These are phyloP conservation scores for Clarkia xantiana DNA, from an alignment of 345 rosid species.

Conservation along the genomic window DNA sequence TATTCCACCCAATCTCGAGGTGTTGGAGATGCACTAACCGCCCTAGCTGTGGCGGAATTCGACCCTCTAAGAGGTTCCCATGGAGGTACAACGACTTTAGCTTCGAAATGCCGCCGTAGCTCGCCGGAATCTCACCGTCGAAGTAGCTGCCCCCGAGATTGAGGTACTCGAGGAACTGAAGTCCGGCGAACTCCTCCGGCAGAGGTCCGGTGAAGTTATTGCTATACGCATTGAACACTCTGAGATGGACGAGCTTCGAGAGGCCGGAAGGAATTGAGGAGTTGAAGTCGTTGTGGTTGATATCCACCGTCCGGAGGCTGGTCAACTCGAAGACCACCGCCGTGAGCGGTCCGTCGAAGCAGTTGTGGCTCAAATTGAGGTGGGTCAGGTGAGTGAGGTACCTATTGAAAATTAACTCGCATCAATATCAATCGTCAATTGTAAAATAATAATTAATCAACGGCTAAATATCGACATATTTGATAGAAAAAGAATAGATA, in stretches of 20 bases:
- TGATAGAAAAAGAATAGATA: too few relatives aligned
- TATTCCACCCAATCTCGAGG: conserved; percentile 72
- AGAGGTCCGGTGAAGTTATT: conserved; percentile 60
- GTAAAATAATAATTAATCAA: too few relatives aligned
- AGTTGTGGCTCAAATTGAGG: conserved; percentile 62
- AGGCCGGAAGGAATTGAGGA: conserved; percentile 61
- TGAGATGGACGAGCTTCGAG: conserved; percentile 59
- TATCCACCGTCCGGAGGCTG: conserved; percentile 50
- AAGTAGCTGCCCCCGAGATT: conserved; percentile 95
- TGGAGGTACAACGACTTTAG: conserved; percentile 47
- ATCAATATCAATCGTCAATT: too few relatives aligned
- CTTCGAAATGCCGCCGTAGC: conserved; percentile 44
- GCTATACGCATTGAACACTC: conserved; percentile 54
- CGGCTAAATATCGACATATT: too few relatives aligned
- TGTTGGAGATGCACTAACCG: conserved; percentile 39
- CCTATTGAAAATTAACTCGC: too few relatives aligned
- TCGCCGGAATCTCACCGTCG: conserved; percentile 49
- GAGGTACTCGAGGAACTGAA: conserved; percentile 59
- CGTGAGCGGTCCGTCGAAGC: conserved; percentile 46
- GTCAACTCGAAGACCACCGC: conserved; percentile 39
- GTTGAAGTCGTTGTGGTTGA: conserved; percentile 68
- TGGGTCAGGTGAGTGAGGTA: conserved; percentile 38
- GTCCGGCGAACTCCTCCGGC: conserved; percentile 33
- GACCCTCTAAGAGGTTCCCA: conserved; percentile 58
- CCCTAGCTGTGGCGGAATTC: conserved; percentile 52